phyloP scores from a whole-genome alignment of 2,329 filamentous ascomycete species.

The Cytospora chrysosperma region DNA sequence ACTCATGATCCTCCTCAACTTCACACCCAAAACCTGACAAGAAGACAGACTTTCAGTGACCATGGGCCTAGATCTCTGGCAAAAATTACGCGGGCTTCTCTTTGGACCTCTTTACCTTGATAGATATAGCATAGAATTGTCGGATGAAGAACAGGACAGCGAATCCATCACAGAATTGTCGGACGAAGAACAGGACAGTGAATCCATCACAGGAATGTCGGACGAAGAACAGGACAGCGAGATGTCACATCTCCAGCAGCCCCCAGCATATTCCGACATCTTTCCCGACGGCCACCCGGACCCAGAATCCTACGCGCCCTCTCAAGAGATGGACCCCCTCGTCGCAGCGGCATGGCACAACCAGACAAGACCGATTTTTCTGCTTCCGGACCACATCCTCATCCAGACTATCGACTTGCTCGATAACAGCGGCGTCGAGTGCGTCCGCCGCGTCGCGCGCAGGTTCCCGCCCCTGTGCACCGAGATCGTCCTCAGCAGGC shows the following conservation, averaged over 20 bases:
- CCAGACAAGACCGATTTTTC: background rate
- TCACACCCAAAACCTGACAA: no score
- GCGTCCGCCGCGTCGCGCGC: constrained; percentile 1
- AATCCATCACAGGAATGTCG: no score
- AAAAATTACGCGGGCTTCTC: background rate
- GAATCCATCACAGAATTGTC: no score
- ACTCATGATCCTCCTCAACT: no score
- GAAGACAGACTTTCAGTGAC: background rate
- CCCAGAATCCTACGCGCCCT: background rate
- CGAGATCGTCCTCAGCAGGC: background rate
- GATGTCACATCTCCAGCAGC: background rate
- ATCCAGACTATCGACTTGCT: background rate
- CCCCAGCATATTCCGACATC: background rate
- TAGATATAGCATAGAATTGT: no score
- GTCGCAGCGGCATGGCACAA: background rate
- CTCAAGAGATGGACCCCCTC: background rate
- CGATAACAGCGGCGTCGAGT: background rate
- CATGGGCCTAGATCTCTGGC: background rate
- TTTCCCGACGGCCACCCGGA: background rate
- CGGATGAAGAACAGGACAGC: no score
- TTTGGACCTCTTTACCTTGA: no score
- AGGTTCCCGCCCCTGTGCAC: background rate
- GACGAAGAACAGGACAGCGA: no score
- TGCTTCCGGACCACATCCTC: background rate
- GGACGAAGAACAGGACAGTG: no score